Evolutionary conservation across 768 basidiomycete genomes (phyloP).

Genomic region (Inosperma sp.): DNA sequence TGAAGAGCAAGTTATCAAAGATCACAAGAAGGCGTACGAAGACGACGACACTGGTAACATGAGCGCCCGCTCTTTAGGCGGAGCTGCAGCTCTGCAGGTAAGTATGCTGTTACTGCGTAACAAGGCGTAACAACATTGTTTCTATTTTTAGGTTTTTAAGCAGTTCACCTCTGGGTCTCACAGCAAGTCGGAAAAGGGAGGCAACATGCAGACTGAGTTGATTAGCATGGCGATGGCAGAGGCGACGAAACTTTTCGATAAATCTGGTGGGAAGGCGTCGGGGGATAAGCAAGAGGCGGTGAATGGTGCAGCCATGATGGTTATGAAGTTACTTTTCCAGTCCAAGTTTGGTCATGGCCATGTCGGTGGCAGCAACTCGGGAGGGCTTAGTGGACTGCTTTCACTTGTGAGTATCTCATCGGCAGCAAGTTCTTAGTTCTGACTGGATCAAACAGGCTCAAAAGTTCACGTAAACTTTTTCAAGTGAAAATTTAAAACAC

Average conservation of each 20-base stretch:
- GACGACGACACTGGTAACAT: constrained; percentile 47
- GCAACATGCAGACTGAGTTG: constrained; percentile 54
- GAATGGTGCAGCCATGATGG: constrained; percentile 79
- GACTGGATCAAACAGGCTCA: constrained; percentile 24
- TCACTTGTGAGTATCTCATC: constrained; percentile 61
- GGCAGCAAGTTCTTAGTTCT: too few species aligned
- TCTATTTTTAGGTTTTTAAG: constrained; percentile 50
- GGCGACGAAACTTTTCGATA: constrained; percentile 70
- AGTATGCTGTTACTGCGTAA: too few species aligned
- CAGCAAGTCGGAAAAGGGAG: constrained; percentile 19
- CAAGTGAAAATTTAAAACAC: background rate
- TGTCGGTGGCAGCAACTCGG: constrained; percentile 61
- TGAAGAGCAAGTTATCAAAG: constrained; percentile 55
- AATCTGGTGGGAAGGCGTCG: constrained; percentile 57
- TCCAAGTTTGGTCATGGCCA: constrained; percentile 48
- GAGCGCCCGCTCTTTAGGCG: constrained; percentile 59
- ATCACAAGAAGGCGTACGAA: constrained; percentile 61
- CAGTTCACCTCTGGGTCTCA: constrained; percentile 63
- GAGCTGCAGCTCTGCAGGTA: constrained; percentile 76
- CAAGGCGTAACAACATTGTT: too few species aligned
- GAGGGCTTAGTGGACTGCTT: constrained; percentile 60
- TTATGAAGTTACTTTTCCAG: constrained; percentile 78
- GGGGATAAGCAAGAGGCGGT: constrained; percentile 81
- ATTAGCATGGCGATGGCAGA: constrained; percentile 87
- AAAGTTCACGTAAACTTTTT: constrained; percentile 16